Evolutionary conservation across 352 stramenopile species (phyloP).

Genomic region (Globisporangium heterothallicum): DNA sequence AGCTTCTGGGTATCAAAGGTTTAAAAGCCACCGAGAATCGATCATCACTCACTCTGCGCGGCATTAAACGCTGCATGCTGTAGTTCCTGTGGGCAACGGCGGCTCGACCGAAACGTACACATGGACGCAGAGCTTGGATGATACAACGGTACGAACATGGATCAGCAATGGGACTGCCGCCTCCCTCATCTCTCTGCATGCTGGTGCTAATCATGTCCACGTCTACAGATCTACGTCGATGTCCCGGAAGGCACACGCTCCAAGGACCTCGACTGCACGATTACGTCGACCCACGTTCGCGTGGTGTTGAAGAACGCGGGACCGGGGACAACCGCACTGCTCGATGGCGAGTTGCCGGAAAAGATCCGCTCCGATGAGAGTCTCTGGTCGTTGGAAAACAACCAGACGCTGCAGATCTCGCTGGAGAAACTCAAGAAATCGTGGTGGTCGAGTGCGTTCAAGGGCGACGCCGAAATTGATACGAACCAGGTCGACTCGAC

Average conservation of each 20-base stretch:
- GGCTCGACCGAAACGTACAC: constrained; percentile 86
- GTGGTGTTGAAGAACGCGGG: constrained; percentile 57
- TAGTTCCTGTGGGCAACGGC: constrained; percentile 89
- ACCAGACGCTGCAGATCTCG: constrained; percentile 72
- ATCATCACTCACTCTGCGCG: too few relatives aligned
- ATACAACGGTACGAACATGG: constrained; percentile 88
- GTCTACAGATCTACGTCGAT: constrained; percentile 69
- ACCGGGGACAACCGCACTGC: constrained; percentile 13
- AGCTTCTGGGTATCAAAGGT: too few relatives aligned
- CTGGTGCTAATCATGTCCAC: constrained; percentile 1
- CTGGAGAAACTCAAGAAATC: constrained; percentile 97
- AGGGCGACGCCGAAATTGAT: constrained; percentile 95
- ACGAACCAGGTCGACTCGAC: constrained; percentile 96
- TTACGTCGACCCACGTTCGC: constrained; percentile 83
- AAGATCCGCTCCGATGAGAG: constrained; percentile 96
- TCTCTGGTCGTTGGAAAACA: constrained; percentile 93
- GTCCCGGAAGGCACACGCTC: constrained; percentile 87
- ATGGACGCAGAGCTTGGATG: constrained; percentile 97
- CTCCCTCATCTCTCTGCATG: constrained; percentile 2
- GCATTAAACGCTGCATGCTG: too few relatives aligned
- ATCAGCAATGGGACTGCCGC: not conserved
- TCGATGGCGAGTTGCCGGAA: constrained; percentile 89
- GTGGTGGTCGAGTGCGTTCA: constrained; percentile 96
- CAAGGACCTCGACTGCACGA: constrained; percentile 89
- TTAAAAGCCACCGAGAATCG: too few relatives aligned